phyloP scores from a whole-genome alignment of 1,139 yeast genomes.

The Yamadazyma pseudoaaseri region DNA sequence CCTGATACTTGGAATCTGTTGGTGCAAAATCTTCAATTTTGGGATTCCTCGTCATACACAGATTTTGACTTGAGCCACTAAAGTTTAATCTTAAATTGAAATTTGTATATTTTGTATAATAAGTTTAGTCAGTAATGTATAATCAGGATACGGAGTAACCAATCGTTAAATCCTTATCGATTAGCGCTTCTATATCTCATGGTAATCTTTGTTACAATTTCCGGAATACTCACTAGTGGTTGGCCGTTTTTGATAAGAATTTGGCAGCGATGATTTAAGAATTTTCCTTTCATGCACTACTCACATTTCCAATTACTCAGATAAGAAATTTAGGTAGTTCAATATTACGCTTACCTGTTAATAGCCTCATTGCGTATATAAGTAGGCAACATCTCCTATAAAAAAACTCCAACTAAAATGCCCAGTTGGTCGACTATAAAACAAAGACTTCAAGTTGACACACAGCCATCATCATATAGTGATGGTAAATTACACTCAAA shows the following conservation, averaged over 20 bases:
- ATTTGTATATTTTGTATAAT: no score
- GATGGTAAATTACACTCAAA: conserved; percentile 12
- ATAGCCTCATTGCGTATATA: no score
- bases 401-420: no score
- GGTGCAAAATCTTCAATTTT: conserved; percentile 11
- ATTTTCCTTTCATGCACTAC: neutral
- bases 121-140: no score
- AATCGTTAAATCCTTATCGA: no score
- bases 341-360: no score
- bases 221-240: neutral
- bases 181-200: no score
- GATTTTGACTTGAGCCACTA: no score
- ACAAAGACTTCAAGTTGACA: conserved; percentile 3
- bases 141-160: no score
- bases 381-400: no score
- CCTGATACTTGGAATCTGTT: conserved; percentile 12
- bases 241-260: neutral
- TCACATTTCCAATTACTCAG: neutral
- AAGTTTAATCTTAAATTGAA: no score
- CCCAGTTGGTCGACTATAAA: conserved; percentile 1
- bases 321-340: neutral
- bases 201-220: no score
- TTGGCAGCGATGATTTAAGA: neutral
- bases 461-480: conserved; percentile 8
- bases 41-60: conserved; percentile 9